phyloP scores from a whole-genome alignment of 306 rosid genomes.

The Ceratonia siliqua region DNA sequence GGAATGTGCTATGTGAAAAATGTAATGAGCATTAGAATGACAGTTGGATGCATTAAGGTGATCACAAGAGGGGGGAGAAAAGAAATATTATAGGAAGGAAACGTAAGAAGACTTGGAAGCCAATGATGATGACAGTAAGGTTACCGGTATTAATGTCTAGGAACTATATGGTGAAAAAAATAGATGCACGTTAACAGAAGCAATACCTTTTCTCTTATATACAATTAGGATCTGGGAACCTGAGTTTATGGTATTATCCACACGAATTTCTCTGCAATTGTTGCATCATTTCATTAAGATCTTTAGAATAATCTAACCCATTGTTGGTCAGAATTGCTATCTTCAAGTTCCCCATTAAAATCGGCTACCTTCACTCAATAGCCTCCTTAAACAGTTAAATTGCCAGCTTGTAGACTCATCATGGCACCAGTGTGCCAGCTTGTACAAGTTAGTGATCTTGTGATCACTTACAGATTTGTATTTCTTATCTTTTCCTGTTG shows the following conservation, averaged over 20 bases:
- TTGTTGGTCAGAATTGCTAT: neutral
- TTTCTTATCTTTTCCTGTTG: neutral
- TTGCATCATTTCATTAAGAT: neutral
- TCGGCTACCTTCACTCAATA: neutral
- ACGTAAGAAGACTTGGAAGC: neutral
- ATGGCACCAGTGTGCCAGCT: neutral
- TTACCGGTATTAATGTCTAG: neutral
- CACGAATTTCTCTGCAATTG: neutral
- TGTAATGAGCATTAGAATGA: neutral
- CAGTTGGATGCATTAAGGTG: neutral
- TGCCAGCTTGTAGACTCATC: conserved; percentile 1
- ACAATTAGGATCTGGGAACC: neutral
- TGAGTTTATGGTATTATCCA: neutral
- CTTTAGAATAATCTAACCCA: conserved; percentile 3
- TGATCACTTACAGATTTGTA: neutral
- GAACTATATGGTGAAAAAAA: conserved; percentile 6
- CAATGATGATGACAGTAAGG: neutral
- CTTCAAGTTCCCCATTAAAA: neutral
- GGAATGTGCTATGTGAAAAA: neutral
- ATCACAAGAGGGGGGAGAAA: neutral
- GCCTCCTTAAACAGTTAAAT: conserved; percentile 17
- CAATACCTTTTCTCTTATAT: neutral
- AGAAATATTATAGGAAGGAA: conserved; percentile 11
- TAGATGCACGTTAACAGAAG: neutral
- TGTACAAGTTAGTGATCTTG: neutral